Evolutionary conservation across 495 filamentous ascomycete genomes (phyloP).

Genomic region (Trichoderma virens): DNA sequence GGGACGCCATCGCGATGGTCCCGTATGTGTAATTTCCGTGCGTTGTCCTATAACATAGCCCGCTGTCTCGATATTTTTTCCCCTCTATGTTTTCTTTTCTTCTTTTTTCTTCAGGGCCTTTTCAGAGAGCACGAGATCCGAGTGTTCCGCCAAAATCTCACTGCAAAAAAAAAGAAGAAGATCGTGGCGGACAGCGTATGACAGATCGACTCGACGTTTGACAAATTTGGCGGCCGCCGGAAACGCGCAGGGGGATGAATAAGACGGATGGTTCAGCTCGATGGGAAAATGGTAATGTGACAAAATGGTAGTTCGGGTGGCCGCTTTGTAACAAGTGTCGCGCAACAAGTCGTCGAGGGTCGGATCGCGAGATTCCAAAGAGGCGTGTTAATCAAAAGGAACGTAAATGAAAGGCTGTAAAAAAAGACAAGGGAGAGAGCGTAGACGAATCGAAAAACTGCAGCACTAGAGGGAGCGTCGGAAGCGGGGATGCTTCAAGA

Average conservation of each 20-base stretch:
- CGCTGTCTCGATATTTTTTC: not conserved
- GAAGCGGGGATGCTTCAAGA: constrained; percentile 7
- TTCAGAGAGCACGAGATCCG: not conserved
- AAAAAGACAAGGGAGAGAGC: not conserved
- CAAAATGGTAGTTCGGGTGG: not conserved
- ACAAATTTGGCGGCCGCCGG: not conserved
- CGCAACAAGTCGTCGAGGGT: constrained; percentile 1
- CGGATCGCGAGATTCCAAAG: constrained; percentile 3
- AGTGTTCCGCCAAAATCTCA: not conserved
- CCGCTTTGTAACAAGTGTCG: not conserved
- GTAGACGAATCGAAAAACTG: constrained; percentile 2
- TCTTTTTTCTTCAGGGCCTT: not conserved
- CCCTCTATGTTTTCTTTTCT: not conserved
- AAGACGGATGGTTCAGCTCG: not conserved
- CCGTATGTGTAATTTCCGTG: not conserved
- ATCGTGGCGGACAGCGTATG: not conserved
- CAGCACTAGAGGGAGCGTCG: not conserved
- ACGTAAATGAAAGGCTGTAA: not conserved
- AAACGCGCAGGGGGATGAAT: not conserved
- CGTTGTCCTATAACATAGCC: constrained; percentile 13
- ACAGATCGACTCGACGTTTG: constrained; percentile 8
- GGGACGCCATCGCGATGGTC: constrained; percentile 13
- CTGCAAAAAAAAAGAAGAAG: not conserved
- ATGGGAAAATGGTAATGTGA: not conserved
- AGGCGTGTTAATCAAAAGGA: not conserved